phyloP scores from a whole-genome alignment of 1,284 basidiomycete genomes.

The Puccinia coronata region DNA sequence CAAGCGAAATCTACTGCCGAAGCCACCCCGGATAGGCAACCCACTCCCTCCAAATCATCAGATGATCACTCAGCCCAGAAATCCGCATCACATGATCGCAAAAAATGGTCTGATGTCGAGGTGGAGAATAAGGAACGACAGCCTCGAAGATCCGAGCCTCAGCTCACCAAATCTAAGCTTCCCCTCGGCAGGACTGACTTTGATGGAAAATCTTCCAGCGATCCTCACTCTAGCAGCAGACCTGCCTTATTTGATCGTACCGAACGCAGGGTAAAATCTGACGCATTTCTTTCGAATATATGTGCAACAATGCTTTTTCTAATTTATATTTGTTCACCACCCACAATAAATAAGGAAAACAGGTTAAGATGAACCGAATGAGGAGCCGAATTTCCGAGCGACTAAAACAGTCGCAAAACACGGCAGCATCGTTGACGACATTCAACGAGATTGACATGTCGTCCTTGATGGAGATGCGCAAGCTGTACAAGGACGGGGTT shows the following conservation, averaged over 20 bases:
- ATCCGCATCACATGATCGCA: conserved; percentile 24
- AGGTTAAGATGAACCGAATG: conserved; percentile 98
- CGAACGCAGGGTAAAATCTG: conserved; percentile 36
- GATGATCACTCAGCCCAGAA: conserved; percentile 12
- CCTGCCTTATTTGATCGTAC: conserved; percentile 36
- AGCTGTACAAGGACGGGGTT: conserved; percentile 90
- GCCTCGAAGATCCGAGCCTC: conserved; percentile 37
- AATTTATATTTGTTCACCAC: background rate
- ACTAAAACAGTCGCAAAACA: conserved; percentile 96
- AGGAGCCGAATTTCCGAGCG: conserved; percentile 94
- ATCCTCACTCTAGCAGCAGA: conserved; percentile 63
- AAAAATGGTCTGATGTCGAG: conserved; percentile 36
- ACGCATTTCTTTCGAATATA: background rate
- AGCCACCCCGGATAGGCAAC: background rate
- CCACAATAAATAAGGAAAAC: conserved; percentile 33
- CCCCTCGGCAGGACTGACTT: conserved; percentile 31
- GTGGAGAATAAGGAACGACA: conserved; percentile 37
- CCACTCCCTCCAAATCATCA: background rate
- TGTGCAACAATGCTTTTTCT: background rate
- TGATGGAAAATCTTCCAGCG: conserved; percentile 18
- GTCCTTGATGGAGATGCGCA: conserved; percentile 86
- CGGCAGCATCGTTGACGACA: conserved; percentile 92
- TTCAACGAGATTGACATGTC: conserved; percentile 99
- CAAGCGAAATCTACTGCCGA: conserved; percentile 31
- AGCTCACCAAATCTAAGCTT: conserved; percentile 38